Percentiles rank a stretch among this genome's conserved stretches.
Conservation (phyloP, 192 early-diverging fungal genomes). For the Coemansia asiatica region DNA sequence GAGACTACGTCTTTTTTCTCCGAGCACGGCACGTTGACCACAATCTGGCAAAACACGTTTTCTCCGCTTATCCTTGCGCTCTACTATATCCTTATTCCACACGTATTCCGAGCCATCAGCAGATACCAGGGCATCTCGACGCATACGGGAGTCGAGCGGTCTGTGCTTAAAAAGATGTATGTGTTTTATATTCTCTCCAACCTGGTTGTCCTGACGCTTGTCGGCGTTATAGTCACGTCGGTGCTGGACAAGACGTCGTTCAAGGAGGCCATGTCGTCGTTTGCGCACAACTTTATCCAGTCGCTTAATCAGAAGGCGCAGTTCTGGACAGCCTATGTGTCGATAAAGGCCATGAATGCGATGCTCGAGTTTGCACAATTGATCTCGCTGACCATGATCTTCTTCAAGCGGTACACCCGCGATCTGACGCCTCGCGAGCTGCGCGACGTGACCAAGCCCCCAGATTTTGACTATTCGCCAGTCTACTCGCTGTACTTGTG, state of each 20-base stretch:
- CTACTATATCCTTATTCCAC: slow-evolving; percentile 66
- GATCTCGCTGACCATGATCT: slow-evolving; percentile 58
- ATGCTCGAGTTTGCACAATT: slow-evolving; percentile 71
- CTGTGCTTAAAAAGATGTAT: slow-evolving; percentile 71
- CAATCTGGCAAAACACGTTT: slow-evolving; percentile 65
- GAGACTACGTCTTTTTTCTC: slow-evolving; percentile 53
- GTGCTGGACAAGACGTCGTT: slow-evolving; percentile 42
- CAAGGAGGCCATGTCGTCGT: slow-evolving; percentile 35
- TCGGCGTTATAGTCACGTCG: slow-evolving; percentile 37
- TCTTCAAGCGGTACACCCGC: slow-evolving; percentile 60
- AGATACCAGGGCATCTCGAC: slow-evolving; percentile 71
- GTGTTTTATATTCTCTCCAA: slow-evolving; percentile 74
- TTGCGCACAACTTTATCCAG: slow-evolving; percentile 44
- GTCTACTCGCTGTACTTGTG: slow-evolving; percentile 70
- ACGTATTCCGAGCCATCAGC: slow-evolving; percentile 62
- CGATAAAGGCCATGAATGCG: slow-evolving; percentile 63
- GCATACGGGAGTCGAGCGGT: slow-evolving; percentile 66
- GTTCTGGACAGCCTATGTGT: slow-evolving; percentile 78
- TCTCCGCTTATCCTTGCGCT: slow-evolving; percentile 66
- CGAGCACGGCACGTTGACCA: slow-evolving; percentile 54
- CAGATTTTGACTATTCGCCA: slow-evolving; percentile 69
- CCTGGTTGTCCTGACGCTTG: slow-evolving; percentile 64
- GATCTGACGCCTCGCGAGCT: slow-evolving; percentile 70
- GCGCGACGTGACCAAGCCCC: slow-evolving; percentile 63
- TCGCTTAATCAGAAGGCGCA: slow-evolving; percentile 55